Percentiles rank a stretch among this genome's conserved stretches.
These are phyloP conservation scores for Adenanthera pavonina DNA, from an alignment of 306 rosid genomes.

Conservation along the genomic window DNA sequence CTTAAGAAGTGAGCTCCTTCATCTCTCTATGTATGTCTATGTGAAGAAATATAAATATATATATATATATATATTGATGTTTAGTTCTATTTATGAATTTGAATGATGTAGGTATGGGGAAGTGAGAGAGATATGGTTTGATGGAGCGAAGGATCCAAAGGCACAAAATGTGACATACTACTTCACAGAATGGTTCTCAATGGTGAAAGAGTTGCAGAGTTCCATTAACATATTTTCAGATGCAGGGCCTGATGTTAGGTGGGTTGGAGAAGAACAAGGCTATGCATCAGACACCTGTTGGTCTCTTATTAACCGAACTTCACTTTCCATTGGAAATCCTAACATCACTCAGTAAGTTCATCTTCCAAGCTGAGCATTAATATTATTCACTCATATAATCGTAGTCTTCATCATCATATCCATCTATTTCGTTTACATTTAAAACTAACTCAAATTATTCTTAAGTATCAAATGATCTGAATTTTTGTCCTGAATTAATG, in stretches of 20 bases:
- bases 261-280: slow-evolving; percentile 84
- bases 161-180: slow-evolving; percentile 75
- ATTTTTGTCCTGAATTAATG: no score
- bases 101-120: slow-evolving; percentile 58
- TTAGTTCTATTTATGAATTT: no score
- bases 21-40: no score
- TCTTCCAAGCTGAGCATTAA: slow-evolving; percentile 8
- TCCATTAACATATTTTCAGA: slow-evolving; percentile 90
- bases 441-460: no score
- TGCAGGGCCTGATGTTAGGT: slow-evolving; percentile 88
- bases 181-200: slow-evolving; percentile 81
- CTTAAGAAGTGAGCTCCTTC: slow-evolving; percentile 52
- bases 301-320: slow-evolving; percentile 78
- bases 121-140: slow-evolving; percentile 87
- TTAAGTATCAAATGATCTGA: no score
- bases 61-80: no score
- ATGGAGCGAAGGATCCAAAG: slow-evolving; percentile 81
- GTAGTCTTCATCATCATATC: no score
- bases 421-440: no score
- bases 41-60: no score
- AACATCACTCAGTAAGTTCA: slow-evolving; percentile 58
- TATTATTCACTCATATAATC: no score
- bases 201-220: slow-evolving; percentile 81
- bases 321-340: slow-evolving; percentile 70
- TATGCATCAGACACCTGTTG: slow-evolving; percentile 73